Evolutionary conservation across 2,329 filamentous ascomycete genomes (phyloP), one percentile per base, ranked within the genome.

Genomic region (Trichoderma simmonsii): DNA sequence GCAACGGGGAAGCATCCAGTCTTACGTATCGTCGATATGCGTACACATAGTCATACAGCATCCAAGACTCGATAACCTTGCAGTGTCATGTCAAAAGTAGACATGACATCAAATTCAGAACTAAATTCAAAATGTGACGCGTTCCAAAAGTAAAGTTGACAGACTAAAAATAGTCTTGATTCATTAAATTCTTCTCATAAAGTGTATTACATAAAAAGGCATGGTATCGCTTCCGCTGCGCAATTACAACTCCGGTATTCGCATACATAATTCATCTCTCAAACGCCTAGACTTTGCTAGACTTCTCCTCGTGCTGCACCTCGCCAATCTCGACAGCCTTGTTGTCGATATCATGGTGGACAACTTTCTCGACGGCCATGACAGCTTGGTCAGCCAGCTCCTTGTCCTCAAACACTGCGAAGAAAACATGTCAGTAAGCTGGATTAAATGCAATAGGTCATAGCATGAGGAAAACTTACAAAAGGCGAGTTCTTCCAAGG

Each of bases 321-420:
- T 66, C 63, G 4, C 63, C 48, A 56, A 66, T 18, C n/a, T 66
- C 63, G 14, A 66, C 32, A 18, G 43, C 63, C 51, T 66, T 66
- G 15, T 34, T 30, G 14, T 15, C 48, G 34, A 56, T 24, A 6
- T 66, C 63, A 2, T 66, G 63, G 48, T 66, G 63, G 21, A 66
- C 63, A 9, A 32, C 63, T 34, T 66, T 66, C 30, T 66, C 63
- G 9, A 66, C 63, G 14, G 63, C 63, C 28, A 66, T 56, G n/a
- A 56, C 48, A 3, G 63, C 63, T 24, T 36, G 63, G 48, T 66
- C 63, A 34, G 63, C 63, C 18, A 66, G 21, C 0, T 21, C 54
- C 24, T 66, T 66, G 18, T 66, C 63, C 21, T 66, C 63, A 15
- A 66, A 66, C 48, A 66, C 63, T 66, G 26, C 18, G 8, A 7